Percentiles rank a stretch among this genome's conserved stretches.
These are phyloP conservation scores for Agarophyton chilense DNA, from an alignment of 23 red algal species.

Conservation along the genomic window DNA sequence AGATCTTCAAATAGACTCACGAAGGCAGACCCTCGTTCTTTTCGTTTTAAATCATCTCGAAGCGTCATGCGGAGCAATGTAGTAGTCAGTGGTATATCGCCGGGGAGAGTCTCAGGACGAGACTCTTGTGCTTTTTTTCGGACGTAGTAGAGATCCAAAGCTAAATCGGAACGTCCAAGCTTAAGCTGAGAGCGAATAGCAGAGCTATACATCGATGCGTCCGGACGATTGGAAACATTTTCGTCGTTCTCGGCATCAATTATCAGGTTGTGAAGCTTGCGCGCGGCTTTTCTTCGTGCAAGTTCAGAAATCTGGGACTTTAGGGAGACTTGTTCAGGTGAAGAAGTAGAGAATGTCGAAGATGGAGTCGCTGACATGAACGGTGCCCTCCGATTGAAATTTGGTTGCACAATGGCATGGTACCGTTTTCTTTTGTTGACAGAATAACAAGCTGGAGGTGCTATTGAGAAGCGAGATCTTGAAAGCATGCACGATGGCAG, in stretches of 20 bases:
- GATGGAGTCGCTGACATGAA: neutral
- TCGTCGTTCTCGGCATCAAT: neutral
- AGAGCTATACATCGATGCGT: constrained; percentile 1
- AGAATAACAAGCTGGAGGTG: neutral
- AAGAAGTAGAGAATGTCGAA: neutral
- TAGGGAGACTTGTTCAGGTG: neutral
- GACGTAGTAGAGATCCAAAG: constrained; percentile 27
- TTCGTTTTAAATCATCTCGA: constrained; percentile 18
- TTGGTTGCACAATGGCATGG: neutral
- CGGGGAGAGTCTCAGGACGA: constrained; percentile 7
- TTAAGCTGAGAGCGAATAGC: constrained; percentile 44
- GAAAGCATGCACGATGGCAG: neutral
- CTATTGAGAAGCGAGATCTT: neutral
- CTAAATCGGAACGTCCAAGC: constrained; percentile 52
- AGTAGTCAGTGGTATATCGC: constrained; percentile 42
- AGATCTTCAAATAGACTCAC: constrained; percentile 6
- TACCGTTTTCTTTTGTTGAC: neutral
- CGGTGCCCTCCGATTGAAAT: neutral
- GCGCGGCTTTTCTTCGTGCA: constrained; percentile 9
- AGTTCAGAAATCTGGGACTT: constrained; percentile 10
- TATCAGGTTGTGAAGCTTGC: constrained; percentile 26
- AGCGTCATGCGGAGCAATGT: constrained; percentile 15
- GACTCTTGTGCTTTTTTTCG: constrained; percentile 26
- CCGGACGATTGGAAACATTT: neutral
- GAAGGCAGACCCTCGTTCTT: neutral